These are phyloP conservation scores for Trichoderma pleuroti DNA, from an alignment of 2,329 filamentous ascomycete genomes.

Conservation along the genomic window DNA sequence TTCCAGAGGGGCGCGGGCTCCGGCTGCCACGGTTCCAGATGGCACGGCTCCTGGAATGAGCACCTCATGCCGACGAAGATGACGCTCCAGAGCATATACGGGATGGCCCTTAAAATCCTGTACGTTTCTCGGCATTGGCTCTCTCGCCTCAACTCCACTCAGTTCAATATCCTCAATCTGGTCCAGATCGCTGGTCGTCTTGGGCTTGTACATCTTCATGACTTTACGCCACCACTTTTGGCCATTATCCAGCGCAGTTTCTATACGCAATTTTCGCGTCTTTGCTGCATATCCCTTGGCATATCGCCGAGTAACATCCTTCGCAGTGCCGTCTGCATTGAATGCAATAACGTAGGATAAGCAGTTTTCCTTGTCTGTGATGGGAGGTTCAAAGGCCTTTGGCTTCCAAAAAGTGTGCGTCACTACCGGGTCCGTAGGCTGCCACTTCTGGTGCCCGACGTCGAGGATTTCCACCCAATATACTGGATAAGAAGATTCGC, in stretches of 20 bases:
- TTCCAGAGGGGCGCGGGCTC: constrained; percentile 62
- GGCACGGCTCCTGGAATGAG: constrained; percentile 65
- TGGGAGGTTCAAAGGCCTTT: constrained; percentile 75
- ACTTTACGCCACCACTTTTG: constrained; percentile 53
- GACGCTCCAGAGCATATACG: constrained; percentile 76
- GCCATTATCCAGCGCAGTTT: constrained; percentile 50
- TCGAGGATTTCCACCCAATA: constrained; percentile 97
- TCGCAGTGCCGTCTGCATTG: constrained; percentile 71
- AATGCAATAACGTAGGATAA: constrained; percentile 85
- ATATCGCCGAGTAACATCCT: constrained; percentile 86
- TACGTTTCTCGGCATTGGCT: constrained; percentile 82
- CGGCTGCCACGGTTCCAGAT: constrained; percentile 73
- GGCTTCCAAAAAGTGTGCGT: constrained; percentile 74
- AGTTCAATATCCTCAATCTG: constrained; percentile 81
- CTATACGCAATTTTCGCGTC: constrained; percentile 76
- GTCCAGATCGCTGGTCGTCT: constrained; percentile 60
- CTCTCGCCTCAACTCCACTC: constrained; percentile 63
- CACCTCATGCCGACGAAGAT: constrained; percentile 79
- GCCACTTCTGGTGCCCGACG: constrained; percentile 83
- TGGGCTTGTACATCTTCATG: constrained; percentile 46
- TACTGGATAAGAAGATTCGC: constrained; percentile 74
- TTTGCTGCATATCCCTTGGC: constrained; percentile 87
- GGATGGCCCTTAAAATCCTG: constrained; percentile 87
- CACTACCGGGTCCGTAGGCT: constrained; percentile 80
- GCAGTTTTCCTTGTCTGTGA: constrained; percentile 69